Percentiles rank a stretch among this genome's conserved stretches.
Evolutionary conservation across 768 basidiomycete species (phyloP).

Genomic region (Amanita exitialis): DNA sequence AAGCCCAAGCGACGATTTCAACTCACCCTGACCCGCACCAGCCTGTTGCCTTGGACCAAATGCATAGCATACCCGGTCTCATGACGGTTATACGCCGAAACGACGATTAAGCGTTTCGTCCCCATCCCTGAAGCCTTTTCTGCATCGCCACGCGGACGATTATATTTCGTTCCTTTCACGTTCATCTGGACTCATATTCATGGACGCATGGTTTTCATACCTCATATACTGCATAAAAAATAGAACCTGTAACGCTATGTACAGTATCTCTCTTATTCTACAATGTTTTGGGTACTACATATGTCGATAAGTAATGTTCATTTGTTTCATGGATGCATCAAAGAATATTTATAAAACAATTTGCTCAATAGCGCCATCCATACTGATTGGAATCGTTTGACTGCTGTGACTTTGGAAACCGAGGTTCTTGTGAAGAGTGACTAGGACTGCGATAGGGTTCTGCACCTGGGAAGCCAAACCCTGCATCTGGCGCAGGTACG

Average conservation of each 20-base stretch:
- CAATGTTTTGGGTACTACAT: not conserved
- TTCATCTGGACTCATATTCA: not conserved
- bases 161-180: not conserved
- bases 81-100: slow-evolving; percentile 59
- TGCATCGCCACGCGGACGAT: not conserved
- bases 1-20: slow-evolving; percentile 48
- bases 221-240: not conserved
- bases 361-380: slow-evolving; percentile 7
- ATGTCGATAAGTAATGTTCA: not conserved
- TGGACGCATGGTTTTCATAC: not conserved
- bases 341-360: not conserved
- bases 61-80: slow-evolving; percentile 54
- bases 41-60: slow-evolving; percentile 54
- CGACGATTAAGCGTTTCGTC: slow-evolving; percentile 11
- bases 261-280: too few species aligned
- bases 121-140: not conserved
- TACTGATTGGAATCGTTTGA: slow-evolving; percentile 8
- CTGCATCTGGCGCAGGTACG: not conserved
- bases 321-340: not conserved
- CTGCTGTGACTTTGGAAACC: slow-evolving; percentile 19
- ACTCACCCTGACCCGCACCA: slow-evolving; percentile 41
- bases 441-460: slow-evolving; percentile 19
- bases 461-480: slow-evolving; percentile 26
- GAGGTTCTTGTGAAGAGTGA: slow-evolving; percentile 11
- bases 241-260: not conserved